Evolutionary conservation across 805 yeast genomes (phyloP), one percentile per base, ranked within the genome.

Genomic region (Saccharomycopsis selenospora): DNA sequence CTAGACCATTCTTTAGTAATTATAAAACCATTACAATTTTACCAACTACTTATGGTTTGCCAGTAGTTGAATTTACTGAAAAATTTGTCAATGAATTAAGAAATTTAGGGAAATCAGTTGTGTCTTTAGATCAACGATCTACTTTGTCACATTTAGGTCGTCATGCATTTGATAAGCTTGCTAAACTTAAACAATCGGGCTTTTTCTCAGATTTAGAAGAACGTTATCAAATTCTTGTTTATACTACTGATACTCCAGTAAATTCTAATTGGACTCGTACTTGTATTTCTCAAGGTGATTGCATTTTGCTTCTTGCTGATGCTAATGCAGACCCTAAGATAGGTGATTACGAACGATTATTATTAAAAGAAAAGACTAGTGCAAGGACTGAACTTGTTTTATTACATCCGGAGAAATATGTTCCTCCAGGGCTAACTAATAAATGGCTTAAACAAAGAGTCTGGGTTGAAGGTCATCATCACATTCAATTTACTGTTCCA

Each of bases 391-490:
- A 93, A 55, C 69, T 91, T 48, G 82, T 93, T 28, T 67, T 91
- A 45, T 64, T 93, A 14, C 99, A 91, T 59, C 83, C 88, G 3
- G 95, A 88, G 23, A 76, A 83, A 55, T 77, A 69, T 53, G 96
- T 93, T 3, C 75, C 75, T 23, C 91, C 95, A 0, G 99, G 99
- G 0, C 72, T 85, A 6, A 89, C 97, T 0, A 79, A 80, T 41
- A 70, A 72, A 44, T 91, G 98, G 98, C 70, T 93, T 44, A 85
- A 84, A 57, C 78, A 77, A 51, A 69, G 99, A 54, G 75, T 80
- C 1, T 93, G 98, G 98, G 88, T 93, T 3, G 87, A 87, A 54
- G 79, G 88, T 0, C 96, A 91, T 60, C 97, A 93, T 61, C 98
- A 91, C 62, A 77, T 91, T 11, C 95, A 87, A 57, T 80, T 90